phyloP scores from a whole-genome alignment of 208 protist species.

The Trypanosoma theileri region DNA sequence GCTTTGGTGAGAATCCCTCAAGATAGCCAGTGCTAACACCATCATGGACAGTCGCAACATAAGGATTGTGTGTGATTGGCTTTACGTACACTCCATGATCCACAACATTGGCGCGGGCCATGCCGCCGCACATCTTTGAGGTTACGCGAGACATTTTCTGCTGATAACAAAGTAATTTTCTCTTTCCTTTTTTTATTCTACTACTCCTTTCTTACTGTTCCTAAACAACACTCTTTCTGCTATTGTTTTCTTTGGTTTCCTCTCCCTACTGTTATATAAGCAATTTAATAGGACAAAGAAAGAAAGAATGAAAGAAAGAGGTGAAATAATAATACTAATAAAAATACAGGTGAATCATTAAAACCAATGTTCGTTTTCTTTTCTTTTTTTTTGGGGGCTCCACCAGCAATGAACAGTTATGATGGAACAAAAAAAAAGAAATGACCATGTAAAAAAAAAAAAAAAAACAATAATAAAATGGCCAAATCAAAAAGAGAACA shows the following conservation, averaged over 20 bases:
- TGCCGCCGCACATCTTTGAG: conserved; percentile 53
- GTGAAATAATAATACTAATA: neutral
- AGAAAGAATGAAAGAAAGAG: conserved; percentile 9
- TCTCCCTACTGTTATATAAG: no score
- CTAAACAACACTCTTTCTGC: neutral
- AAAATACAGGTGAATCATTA: no score
- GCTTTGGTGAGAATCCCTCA: conserved; percentile 64
- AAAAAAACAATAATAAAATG: no score
- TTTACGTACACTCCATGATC: conserved; percentile 78
- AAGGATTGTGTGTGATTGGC: conserved; percentile 77
- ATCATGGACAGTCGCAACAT: conserved; percentile 65
- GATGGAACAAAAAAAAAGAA: no score
- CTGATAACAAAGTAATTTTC: neutral
- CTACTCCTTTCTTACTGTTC: neutral
- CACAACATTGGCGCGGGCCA: conserved; percentile 58
- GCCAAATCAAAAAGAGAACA: no score
- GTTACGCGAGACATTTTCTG: conserved; percentile 58
- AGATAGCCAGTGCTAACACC: conserved; percentile 70
- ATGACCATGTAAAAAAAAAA: no score
- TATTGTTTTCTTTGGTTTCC: neutral
- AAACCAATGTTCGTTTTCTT: no score
- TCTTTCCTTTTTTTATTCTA: neutral
- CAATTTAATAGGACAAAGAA: neutral
- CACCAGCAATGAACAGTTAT: no score
- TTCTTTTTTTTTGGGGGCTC: no score